Evolutionary conservation across 139 green algal species (phyloP), one percentile per base, ranked within the genome.

Genomic region (Volvox reticuliferus): DNA sequence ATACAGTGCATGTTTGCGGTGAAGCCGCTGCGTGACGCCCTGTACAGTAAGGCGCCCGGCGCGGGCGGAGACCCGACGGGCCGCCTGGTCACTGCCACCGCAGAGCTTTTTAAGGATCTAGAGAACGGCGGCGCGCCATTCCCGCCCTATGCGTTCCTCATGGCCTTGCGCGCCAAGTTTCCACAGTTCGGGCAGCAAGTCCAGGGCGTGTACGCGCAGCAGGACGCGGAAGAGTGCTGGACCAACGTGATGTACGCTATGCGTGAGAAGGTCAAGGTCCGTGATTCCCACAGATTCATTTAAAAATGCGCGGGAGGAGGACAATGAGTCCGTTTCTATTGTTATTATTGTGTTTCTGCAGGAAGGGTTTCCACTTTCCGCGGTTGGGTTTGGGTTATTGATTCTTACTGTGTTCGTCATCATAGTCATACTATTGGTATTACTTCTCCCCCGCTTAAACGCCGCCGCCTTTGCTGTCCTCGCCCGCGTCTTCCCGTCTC

Each of bases 151-250:
- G 92, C 71, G 21, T 99, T 99, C 88, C 94, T 99, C 32, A 89
- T 97, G 68, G 92, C 94, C 32, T 91, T 99, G 87, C 95, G 98
- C 17, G 83, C 96, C 68, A 93, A 92, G 61, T 99, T 96, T 91
- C 98, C 98, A 20, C 98, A 99, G 94, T 99, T 99, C 94, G 97
- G 93, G 19, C 95, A 99, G 92, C 92, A 91, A 79, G 92, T 91
- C 55, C 65, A 92, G 50, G 92, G 98, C 36, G 88, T 93, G 26
- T 98, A 96, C 93, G 97, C 96, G 93, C 98, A 99, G 95, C 98
- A 99, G 95, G 98, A 99, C 91, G 98, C 98, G 22, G 98, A 99
- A 94, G 98, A 99, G 94, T 99, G 98, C 94, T 99, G 96, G 96
- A 97, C 95, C 12, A 95, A 98, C 93, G 83, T 99, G 22, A 79